phyloP scores from a whole-genome alignment of 495 filamentous ascomycete genomes.

The Annulohypoxylon bovei region DNA sequence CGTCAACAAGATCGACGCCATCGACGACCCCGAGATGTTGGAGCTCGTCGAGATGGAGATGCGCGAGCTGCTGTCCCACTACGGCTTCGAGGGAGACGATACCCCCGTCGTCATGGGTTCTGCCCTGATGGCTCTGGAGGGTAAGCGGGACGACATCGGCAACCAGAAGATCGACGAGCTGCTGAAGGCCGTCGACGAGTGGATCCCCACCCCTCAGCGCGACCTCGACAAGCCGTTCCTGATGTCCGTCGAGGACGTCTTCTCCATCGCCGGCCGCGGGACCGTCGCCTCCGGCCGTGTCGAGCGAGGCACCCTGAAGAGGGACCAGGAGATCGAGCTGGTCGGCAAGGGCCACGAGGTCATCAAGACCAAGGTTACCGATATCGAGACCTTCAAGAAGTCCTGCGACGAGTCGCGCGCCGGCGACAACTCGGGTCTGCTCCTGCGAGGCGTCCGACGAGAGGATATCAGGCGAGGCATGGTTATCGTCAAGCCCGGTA shows the following conservation, averaged over 20 bases:
- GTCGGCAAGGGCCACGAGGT: conserved; percentile 78
- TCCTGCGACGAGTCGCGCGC: conserved; percentile 92
- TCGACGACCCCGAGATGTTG: conserved; percentile 99
- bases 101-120: conserved; percentile 97
- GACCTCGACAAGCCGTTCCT: conserved; percentile 96
- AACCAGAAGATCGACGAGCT: conserved; percentile 85
- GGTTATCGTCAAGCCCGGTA: conserved; percentile 83
- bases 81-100: conserved; percentile 97
- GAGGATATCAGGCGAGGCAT: conserved; percentile 95
- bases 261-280: conserved; percentile 96
- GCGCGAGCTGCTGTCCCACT: conserved; percentile 90
- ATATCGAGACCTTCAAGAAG: conserved; percentile 99
- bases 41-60: conserved; percentile 99
- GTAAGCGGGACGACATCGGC: conserved; percentile 87
- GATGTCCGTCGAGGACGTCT: conserved; percentile 98
- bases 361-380: conserved; percentile 98
- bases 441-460: conserved; percentile 92
- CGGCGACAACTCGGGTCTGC: conserved; percentile 97
- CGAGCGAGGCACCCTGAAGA: conserved; percentile 92
- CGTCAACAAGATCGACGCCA: conserved; percentile 97
- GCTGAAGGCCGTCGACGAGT: conserved; percentile 87
- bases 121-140: conserved; percentile 93
- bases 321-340: conserved; percentile 91
- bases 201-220: conserved; percentile 95
- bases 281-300: conserved; percentile 97